phyloP scores from a whole-genome alignment of 495 filamentous ascomycete species.

The Parathielavia appendiculata region DNA sequence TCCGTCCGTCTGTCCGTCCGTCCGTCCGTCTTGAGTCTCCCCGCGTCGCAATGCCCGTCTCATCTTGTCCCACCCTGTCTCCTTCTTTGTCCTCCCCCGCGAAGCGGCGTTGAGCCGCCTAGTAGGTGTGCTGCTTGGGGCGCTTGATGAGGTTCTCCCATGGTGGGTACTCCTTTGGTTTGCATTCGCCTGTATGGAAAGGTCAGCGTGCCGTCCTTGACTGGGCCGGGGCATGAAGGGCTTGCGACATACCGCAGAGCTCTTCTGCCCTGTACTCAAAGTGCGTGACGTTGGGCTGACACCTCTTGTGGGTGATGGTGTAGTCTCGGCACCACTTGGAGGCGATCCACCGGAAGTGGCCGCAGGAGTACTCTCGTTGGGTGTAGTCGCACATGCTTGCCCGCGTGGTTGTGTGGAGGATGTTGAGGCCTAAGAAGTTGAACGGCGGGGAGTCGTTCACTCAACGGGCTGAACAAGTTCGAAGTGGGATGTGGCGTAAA shows the following conservation, averaged over 20 bases:
- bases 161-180: conserved; percentile 30
- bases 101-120: background rate
- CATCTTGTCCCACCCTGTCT: background rate
- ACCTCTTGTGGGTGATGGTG: conserved; percentile 38
- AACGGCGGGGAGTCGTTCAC: background rate
- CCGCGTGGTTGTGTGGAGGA: conserved; percentile 1
- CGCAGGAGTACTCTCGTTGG: conserved; percentile 39
- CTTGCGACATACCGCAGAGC: conserved; percentile 30
- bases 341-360: conserved; percentile 42
- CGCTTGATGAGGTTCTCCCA: conserved; percentile 41
- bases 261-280: conserved; percentile 38
- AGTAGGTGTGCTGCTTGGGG: conserved; percentile 31
- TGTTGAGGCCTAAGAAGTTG: background rate
- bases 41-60: background rate
- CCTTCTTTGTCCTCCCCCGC: background rate
- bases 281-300: conserved; percentile 38
- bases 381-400: conserved; percentile 33
- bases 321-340: conserved; percentile 41
- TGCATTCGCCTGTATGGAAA: conserved; percentile 32
- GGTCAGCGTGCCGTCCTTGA: conserved; percentile 13
- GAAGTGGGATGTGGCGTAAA: background rate
- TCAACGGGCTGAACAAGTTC: background rate
- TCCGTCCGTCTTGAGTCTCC: background rate
- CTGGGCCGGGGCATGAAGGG: background rate
- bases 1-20: background rate